phyloP scores from a whole-genome alignment of 164 flowering plant species.

The Magnolia officinalis region DNA sequence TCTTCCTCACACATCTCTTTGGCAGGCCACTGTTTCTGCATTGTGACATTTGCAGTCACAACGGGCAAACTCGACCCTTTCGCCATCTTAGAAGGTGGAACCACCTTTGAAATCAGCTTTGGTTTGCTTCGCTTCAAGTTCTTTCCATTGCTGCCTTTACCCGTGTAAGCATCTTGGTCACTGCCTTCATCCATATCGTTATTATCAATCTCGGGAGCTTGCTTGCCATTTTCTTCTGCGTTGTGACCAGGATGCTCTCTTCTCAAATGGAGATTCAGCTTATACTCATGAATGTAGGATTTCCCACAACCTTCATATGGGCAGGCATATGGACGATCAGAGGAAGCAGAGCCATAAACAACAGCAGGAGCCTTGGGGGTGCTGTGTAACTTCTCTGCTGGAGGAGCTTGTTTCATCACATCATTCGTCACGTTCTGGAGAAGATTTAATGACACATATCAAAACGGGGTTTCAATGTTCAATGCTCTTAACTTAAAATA shows the following conservation, averaged over 20 bases:
- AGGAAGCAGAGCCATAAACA: constrained; percentile 59
- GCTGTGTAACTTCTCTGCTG: constrained; percentile 53
- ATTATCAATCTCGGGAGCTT: constrained; percentile 33
- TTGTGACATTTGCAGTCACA: constrained; percentile 28
- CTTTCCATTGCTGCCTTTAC: constrained; percentile 38
- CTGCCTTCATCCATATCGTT: constrained; percentile 85
- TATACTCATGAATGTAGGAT: constrained; percentile 95
- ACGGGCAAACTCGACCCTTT: constrained; percentile 47
- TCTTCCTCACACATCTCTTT: constrained; percentile 72
- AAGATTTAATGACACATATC: neutral
- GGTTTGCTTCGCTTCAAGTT: constrained; percentile 51
- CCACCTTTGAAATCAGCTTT: constrained; percentile 48
- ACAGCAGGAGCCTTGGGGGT: constrained; percentile 49
- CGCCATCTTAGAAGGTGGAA: constrained; percentile 54
- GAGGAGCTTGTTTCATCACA: constrained; percentile 46
- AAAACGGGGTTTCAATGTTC: no score
- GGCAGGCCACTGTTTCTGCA: constrained; percentile 55
- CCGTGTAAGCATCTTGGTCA: constrained; percentile 63
- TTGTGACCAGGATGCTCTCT: constrained; percentile 89
- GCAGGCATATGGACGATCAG: constrained; percentile 87
- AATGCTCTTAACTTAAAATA: no score
- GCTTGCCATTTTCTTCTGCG: constrained; percentile 66
- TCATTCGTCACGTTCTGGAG: constrained; percentile 38
- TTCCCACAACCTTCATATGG: constrained; percentile 92
- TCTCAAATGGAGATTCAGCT: constrained; percentile 86